A percentile compares a stretch with the other conserved stretches of the same genome.
phyloP scores from a whole-genome alignment of 2,329 filamentous ascomycete genomes.

The Cladosporium halotolerans region DNA sequence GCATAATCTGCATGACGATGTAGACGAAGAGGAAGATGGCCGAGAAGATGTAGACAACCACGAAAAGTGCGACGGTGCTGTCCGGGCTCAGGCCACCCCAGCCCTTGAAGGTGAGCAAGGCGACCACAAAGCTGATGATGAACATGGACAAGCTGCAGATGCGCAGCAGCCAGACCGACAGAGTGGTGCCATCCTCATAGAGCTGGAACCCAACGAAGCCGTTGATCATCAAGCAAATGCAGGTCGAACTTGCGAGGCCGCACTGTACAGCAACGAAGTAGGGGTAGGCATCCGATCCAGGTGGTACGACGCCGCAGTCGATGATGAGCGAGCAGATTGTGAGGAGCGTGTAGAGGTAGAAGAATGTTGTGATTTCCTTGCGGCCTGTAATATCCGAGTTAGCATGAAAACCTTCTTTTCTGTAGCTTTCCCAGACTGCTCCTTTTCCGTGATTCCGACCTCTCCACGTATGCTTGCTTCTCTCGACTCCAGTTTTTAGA shows the following conservation, averaged over 20 bases:
- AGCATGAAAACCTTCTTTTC: neutral
- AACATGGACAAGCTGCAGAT: slow-evolving; percentile 75
- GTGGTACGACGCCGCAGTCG: slow-evolving; percentile 86
- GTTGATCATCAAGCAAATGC: slow-evolving; percentile 88
- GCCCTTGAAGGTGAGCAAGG: slow-evolving; percentile 84
- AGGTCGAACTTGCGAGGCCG: slow-evolving; percentile 75
- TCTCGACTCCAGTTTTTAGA: neutral
- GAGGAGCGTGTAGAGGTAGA: slow-evolving; percentile 91
- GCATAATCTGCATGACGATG: slow-evolving; percentile 75
- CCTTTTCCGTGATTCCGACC: neutral
- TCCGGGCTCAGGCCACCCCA: slow-evolving; percentile 81
- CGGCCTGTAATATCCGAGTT: slow-evolving; percentile 42
- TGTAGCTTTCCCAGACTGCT: neutral
- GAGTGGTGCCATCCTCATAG: slow-evolving; percentile 90
- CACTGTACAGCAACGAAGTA: slow-evolving; percentile 89
- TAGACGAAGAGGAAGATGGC: slow-evolving; percentile 82
- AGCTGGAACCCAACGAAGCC: slow-evolving; percentile 98
- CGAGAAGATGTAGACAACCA: slow-evolving; percentile 87
- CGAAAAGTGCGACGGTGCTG: slow-evolving; percentile 82
- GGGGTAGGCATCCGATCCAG: slow-evolving; percentile 70
- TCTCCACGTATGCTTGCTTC: neutral
- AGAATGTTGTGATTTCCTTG: slow-evolving; percentile 78
- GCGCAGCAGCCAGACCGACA: slow-evolving; percentile 90
- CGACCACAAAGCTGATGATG: slow-evolving; percentile 76
- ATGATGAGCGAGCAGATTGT: slow-evolving; percentile 84